phyloP scores from a whole-genome alignment of 192 early-diverging fungal species.

The Endogone sp. region DNA sequence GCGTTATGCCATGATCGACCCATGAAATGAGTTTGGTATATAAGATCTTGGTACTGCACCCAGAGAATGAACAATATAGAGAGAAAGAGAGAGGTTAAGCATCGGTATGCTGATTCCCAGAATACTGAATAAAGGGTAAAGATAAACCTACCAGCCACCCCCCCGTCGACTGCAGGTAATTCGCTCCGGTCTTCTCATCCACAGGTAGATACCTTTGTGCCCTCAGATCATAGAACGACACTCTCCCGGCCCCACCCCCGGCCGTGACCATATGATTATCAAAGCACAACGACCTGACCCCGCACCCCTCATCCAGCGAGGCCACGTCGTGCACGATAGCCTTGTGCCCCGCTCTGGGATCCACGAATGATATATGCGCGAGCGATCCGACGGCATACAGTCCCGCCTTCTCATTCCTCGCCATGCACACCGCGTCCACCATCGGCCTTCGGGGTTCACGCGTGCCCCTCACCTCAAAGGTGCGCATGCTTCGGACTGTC shows the following conservation, averaged over 20 bases:
- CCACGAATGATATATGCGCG: conserved; percentile 30
- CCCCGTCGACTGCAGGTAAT: conserved; percentile 37
- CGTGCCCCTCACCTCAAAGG: too few relatives aligned
- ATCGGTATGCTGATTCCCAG: not conserved
- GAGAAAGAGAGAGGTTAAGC: not conserved
- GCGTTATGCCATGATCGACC: conserved; percentile 43
- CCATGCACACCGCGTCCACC: conserved; percentile 33
- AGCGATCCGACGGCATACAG: conserved; percentile 38
- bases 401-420: conserved; percentile 22
- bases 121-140: not conserved
- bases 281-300: conserved; percentile 54
- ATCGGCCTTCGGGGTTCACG: not conserved
- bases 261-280: conserved; percentile 46
- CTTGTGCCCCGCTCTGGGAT: conserved; percentile 13
- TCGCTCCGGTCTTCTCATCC: conserved; percentile 14
- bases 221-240: conserved; percentile 63
- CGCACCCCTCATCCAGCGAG: conserved; percentile 66
- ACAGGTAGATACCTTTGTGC: conserved; percentile 45
- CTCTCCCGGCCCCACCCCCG: conserved; percentile 58
- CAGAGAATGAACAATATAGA: not conserved
- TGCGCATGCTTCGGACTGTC: not conserved
- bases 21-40: conserved; percentile 42
- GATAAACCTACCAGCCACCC: conserved; percentile 34
- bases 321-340: conserved; percentile 42
- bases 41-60: conserved; percentile 33